phyloP scores from a whole-genome alignment of 768 basidiomycete genomes.

The Boletus pseudopeckii region DNA sequence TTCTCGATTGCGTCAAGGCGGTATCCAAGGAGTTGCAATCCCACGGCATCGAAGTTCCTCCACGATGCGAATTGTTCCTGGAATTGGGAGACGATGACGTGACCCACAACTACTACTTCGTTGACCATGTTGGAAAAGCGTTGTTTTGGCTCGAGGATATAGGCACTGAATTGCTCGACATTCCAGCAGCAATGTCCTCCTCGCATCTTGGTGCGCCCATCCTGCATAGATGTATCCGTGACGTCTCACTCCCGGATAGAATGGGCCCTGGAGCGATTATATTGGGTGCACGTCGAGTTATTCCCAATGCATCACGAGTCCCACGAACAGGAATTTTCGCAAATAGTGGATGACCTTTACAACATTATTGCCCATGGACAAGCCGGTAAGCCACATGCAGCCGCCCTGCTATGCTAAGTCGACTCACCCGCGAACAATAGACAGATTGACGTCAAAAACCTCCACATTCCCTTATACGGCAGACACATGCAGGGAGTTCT shows the following conservation, averaged over 20 bases:
- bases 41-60: constrained; percentile 34
- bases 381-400: constrained; percentile 39
- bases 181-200: constrained; percentile 44
- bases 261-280: constrained; percentile 45
- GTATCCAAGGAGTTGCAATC: constrained; percentile 33
- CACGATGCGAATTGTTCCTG: constrained; percentile 50
- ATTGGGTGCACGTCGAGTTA: constrained; percentile 62
- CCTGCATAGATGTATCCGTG: background rate
- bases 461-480: constrained; percentile 60
- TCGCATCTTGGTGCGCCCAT: constrained; percentile 51
- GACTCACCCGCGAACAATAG: constrained; percentile 27
- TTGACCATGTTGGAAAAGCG: constrained; percentile 44
- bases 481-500: constrained; percentile 44
- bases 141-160: constrained; percentile 55
- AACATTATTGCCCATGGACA: constrained; percentile 53
- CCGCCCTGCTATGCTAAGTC: background rate
- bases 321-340: constrained; percentile 31
- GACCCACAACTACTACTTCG: constrained; percentile 56
- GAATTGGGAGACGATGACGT: constrained; percentile 36
- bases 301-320: constrained; percentile 60
- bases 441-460: constrained; percentile 56
- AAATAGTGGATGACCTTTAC: constrained; percentile 46
- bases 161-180: constrained; percentile 40
- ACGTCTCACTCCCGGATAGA: constrained; percentile 32
- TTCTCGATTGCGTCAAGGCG: constrained; percentile 36